A percentile compares a stretch with the other conserved stretches of the same genome.
Evolutionary conservation across 352 stramenopile genomes (phyloP).

Genomic region (Phytophthora capsici): DNA sequence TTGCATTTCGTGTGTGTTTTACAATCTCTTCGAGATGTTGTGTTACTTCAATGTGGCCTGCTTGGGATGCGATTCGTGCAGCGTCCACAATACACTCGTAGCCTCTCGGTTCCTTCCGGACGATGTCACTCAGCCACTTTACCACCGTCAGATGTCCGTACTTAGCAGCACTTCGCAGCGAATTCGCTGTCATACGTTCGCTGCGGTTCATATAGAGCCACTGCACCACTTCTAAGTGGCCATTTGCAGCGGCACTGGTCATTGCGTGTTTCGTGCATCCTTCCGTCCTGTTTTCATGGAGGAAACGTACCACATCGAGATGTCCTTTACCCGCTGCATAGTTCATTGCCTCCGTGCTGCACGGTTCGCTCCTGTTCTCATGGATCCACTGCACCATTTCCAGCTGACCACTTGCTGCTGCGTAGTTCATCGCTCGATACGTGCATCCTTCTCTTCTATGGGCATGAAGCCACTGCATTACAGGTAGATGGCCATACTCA

Average conservation of each 20-base stretch:
- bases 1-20: not conserved
- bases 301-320: slow-evolving; percentile 19
- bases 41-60: slow-evolving; percentile 3
- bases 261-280: slow-evolving; percentile 24
- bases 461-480: slow-evolving; percentile 27
- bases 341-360: slow-evolving; percentile 24
- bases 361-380: slow-evolving; percentile 12
- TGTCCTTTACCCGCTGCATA: slow-evolving; percentile 22
- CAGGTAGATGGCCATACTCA: slow-evolving; percentile 16
- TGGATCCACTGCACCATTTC: slow-evolving; percentile 21
- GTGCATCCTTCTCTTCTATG: slow-evolving; percentile 25
- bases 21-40: slow-evolving; percentile 12
- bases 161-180: slow-evolving; percentile 17
- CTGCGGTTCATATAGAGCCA: slow-evolving; percentile 23
- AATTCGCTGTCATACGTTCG: slow-evolving; percentile 12
- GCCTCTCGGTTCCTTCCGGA: slow-evolving; percentile 14
- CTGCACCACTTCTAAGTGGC: slow-evolving; percentile 21
- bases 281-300: slow-evolving; percentile 22
- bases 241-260: slow-evolving; percentile 18
- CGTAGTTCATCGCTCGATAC: slow-evolving; percentile 21
- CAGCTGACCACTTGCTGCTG: slow-evolving; percentile 19
- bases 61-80: slow-evolving; percentile 11
- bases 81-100: slow-evolving; percentile 12
- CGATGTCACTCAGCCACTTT: slow-evolving; percentile 7
- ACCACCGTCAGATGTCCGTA: slow-evolving; percentile 21